Base-by-base conservation (phyloP, 305 asterid genomes). In the Coffea humblotiana region DNA sequence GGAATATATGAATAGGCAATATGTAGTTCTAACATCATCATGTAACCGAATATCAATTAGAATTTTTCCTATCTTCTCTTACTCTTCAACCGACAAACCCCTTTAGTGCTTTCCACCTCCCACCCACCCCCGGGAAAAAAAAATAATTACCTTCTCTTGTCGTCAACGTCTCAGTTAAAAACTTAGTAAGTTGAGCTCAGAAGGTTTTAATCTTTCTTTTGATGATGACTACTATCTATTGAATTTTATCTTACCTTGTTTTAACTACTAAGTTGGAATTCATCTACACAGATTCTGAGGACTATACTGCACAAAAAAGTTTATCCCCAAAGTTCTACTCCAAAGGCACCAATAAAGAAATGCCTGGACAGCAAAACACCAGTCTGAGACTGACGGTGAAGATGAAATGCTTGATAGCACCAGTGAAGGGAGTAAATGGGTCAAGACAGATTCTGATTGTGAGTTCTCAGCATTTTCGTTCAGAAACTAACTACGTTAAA, bases 361-460 rank as follows among this genome's bases (percentile, higher is more conserved):
- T 89, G 83, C 83, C 72, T 89, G 90, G 91, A 88, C 51, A 83
- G 72, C 40, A 78, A 78, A 58, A 32, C 66, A 70, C 56, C 75
- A 61, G 82, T 68, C 75, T 15, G 92, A 86, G 71, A 71, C 29
- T 60, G 90, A 84, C 8, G 80, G 71, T 23, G 90, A 84, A 19
- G 93, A 83, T 77, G 85, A 77, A 81, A n/a, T 45, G 77, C 23
- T 13, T 77, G 67, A 75, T 58, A 66, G 51, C 54, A 19, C 19
- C 18, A 61, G 76, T 56, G 72, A 76, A 35, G 85, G 87, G 63
- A 89, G 88, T 72, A 94, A 91, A 90, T 94, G 98, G 97, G 97
- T 82, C 70, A 92, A 92, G 81, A 91, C 98, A 71, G 97, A 94
- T 78, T 91, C 93, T 65, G 95, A 94, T 74, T 94, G 98, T 91